Evolutionary conservation across 495 filamentous ascomycete genomes (phyloP).

Genomic region (Acidiella bohemica): DNA sequence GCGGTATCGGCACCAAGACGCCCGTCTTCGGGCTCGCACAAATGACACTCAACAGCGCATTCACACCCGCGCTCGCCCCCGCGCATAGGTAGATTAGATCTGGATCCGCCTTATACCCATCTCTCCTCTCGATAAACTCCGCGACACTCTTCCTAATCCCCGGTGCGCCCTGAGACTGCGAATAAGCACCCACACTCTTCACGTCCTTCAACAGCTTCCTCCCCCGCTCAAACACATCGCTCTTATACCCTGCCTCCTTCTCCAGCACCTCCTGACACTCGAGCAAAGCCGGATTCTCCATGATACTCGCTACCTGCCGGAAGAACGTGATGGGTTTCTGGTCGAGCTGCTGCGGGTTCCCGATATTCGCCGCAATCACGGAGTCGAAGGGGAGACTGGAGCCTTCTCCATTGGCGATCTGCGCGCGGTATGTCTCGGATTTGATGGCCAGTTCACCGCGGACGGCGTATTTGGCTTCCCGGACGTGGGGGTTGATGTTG

Average conservation of each 20-base stretch:
- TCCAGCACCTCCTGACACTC: conserved; percentile 60
- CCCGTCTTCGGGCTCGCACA: conserved; percentile 67
- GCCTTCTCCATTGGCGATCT: conserved; percentile 43
- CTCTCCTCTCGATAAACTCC: conserved; percentile 79
- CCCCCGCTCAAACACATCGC: conserved; percentile 77
- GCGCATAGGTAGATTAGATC: conserved; percentile 72
- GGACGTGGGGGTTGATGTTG: conserved; percentile 85
- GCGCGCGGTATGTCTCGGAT: conserved; percentile 74
- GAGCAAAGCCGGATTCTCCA: conserved; percentile 78
- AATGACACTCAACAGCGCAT: conserved; percentile 80
- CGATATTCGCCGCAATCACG: conserved; percentile 94
- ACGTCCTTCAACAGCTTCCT: conserved; percentile 63
- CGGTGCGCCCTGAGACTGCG: conserved; percentile 76
- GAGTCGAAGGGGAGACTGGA: conserved; percentile 68
- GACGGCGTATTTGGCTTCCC: conserved; percentile 84
- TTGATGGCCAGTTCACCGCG: conserved; percentile 86
- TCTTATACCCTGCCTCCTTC: conserved; percentile 59
- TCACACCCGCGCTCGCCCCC: conserved; percentile 88
- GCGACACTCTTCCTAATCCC: conserved; percentile 80
- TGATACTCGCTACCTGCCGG: conserved; percentile 85
- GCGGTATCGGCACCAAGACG: conserved; percentile 86
- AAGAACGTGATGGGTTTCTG: conserved; percentile 99
- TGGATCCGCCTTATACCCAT: conserved; percentile 70
- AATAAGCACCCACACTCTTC: conserved; percentile 90
- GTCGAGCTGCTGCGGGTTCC: conserved; percentile 95